phyloP scores from a whole-genome alignment of 23 red algal genomes.

The Gracilaria gracilis region DNA sequence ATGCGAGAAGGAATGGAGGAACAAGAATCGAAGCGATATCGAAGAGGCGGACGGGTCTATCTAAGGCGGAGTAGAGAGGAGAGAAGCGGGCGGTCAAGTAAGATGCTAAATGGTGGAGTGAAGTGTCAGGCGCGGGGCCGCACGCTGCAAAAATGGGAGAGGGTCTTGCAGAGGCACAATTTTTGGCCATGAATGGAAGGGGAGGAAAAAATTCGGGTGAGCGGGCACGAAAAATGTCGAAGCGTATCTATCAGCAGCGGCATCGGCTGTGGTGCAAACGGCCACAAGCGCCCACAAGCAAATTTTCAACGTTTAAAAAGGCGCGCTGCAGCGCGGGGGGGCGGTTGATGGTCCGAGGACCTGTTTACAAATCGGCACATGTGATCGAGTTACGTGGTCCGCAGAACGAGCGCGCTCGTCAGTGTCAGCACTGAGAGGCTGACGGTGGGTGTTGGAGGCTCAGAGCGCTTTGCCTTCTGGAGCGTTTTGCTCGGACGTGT shows the following conservation, averaged over 20 bases:
- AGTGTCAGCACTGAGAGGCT: constrained; percentile 9
- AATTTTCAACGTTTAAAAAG: constrained; percentile 49
- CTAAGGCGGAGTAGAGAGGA: neutral
- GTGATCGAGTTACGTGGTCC: constrained; percentile 28
- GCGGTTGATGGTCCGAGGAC: neutral
- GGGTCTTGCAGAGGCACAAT: constrained; percentile 11
- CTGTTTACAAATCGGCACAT: neutral
- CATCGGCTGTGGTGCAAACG: neutral
- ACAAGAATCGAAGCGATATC: neutral
- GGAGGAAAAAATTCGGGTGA: constrained; percentile 34
- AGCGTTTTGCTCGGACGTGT: neutral
- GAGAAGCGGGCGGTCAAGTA: neutral
- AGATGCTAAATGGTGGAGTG: neutral
- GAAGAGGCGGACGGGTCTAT: neutral
- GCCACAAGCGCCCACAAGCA: constrained; percentile 9
- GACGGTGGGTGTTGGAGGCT: neutral
- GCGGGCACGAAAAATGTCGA: constrained; percentile 25
- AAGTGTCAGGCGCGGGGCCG: constrained; percentile 26
- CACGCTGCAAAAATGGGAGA: neutral
- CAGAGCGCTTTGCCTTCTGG: neutral
- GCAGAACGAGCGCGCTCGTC: neutral
- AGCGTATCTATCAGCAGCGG: constrained; percentile 41
- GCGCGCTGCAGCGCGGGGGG: neutral
- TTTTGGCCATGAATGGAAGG: constrained; percentile 42
- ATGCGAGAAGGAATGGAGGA: neutral